These are phyloP conservation scores for Rhodotorula babjevae DNA, from an alignment of 768 basidiomycete species.

Conservation along the genomic window DNA sequence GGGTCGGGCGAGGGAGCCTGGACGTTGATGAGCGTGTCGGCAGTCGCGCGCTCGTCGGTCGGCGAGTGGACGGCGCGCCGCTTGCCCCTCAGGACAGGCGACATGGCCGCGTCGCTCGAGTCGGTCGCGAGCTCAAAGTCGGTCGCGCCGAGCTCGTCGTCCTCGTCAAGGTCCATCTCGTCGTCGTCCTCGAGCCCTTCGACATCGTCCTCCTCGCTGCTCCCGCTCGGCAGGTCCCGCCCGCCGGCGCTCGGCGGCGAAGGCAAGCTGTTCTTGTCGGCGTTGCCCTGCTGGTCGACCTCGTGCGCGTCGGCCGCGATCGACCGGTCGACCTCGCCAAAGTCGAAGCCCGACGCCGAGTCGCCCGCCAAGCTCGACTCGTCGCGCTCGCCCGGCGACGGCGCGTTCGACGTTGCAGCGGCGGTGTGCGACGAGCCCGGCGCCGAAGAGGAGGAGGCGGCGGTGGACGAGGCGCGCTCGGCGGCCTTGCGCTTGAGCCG, in stretches of 20 bases:
- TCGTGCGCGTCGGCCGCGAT: constrained; percentile 33
- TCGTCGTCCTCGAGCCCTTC: background rate
- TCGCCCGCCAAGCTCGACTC: background rate
- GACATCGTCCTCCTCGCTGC: background rate
- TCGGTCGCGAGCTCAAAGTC: background rate
- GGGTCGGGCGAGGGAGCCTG: too few species aligned
- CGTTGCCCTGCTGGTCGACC: constrained; percentile 28
- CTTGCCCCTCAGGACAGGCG: background rate
- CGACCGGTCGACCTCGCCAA: constrained; percentile 30
- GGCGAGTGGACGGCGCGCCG: too few species aligned
- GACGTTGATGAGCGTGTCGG: too few species aligned
- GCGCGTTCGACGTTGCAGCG: background rate
- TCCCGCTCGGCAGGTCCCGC: background rate
- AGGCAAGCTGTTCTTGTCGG: constrained; percentile 27
- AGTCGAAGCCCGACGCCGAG: constrained; percentile 12
- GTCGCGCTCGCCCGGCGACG: too few species aligned
- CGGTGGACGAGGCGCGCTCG: background rate
- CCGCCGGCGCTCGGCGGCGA: constrained; percentile 7
- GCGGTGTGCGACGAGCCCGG: background rate
- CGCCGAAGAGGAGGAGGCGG: too few species aligned
- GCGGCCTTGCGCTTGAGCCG: constrained; percentile 14
- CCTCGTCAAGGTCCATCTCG: background rate
- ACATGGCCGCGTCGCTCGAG: constrained; percentile 1
- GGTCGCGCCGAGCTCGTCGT: background rate
- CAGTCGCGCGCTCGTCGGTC: too few species aligned